Conservation (phyloP, 148 eudicot genomes). For the Camellia japonica region DNA sequence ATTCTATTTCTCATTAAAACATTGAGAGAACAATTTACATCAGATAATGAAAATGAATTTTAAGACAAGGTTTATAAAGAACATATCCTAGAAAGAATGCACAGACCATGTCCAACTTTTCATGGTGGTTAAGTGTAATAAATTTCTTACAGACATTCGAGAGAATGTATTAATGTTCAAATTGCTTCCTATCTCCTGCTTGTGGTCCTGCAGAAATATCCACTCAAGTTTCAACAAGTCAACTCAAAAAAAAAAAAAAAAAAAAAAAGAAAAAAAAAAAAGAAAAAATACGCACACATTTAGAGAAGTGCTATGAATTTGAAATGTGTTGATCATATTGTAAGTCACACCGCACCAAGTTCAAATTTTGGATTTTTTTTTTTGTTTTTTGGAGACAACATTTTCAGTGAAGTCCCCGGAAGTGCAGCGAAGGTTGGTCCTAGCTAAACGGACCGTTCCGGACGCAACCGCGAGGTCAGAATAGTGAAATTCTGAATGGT, state of each 20-base stretch:
- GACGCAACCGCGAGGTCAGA: too few species aligned
- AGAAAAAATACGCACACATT: too few species aligned
- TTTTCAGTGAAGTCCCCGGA: too few species aligned
- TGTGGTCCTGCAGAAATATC: conserved; percentile 1
- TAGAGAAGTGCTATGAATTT: too few species aligned
- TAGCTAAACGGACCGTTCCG: too few species aligned
- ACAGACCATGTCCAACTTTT: background rate
- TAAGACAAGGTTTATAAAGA: background rate
- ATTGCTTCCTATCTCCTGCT: background rate
- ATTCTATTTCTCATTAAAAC: background rate
- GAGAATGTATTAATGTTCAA: background rate
- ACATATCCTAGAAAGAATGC: background rate
- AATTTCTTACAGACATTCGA: background rate
- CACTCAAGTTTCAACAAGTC: background rate
- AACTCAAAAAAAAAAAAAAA: too few species aligned
- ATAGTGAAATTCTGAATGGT: too few species aligned
- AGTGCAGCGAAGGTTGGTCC: too few species aligned
- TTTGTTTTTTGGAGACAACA: background rate
- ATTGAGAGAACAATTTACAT: background rate
- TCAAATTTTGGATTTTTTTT: too few species aligned
- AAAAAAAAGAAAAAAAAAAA: too few species aligned
- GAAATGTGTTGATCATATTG: too few species aligned
- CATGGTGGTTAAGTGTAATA: background rate
- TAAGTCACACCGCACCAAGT: too few species aligned
- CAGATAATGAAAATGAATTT: background rate